Evolutionary conservation across 1,284 basidiomycete species (phyloP), one percentile per base, ranked within the genome.

Genomic region (Irpex rosettiformis): DNA sequence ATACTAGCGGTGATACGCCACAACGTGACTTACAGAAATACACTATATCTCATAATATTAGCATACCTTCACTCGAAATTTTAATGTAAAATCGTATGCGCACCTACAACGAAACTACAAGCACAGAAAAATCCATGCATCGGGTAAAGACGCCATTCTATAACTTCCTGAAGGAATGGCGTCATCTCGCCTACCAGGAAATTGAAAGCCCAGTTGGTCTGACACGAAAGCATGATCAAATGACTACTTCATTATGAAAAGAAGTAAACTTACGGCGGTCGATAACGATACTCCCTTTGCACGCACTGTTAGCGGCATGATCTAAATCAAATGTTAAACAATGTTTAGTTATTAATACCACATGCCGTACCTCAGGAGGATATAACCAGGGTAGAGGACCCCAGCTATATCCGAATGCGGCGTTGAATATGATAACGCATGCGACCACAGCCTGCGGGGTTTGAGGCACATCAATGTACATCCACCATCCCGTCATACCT

Each of bases 91-190:
- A 52, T 56, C 37, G 52, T 40, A 53, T 28, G 74, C 78, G 67
- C 65, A 84, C 86, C 89, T 27, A 95, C 75, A 40, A 95, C 78
- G 69, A 97, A 95, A 65, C 93, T 94, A 69, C 89, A 86, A 13
- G 85, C 83, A 72, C 95, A 96, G 76, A 96, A 96, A 75, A 94
- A 94, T 10, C 92, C 94, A 66, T 97, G 94, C 91, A 99, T 95
- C 0, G 93, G 92, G 74, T 98, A 98, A 55, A 98, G 75, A 55
- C 92, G 82, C 96, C 96, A 99, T 30, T 84, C 83, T 65, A 99
- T 98, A 40, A 83, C 75, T 63, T 96, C 93, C 75, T 98, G 94
- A 53, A 98, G 77, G 52, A 89, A 81, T 1, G 96, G 96, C 0
- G 96, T 98, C 45, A 86, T 80, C 72, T 94, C 91, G 22, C 96